phyloP scores from a whole-genome alignment of 768 basidiomycete genomes.

The Pilatotrama ljubarskyi region DNA sequence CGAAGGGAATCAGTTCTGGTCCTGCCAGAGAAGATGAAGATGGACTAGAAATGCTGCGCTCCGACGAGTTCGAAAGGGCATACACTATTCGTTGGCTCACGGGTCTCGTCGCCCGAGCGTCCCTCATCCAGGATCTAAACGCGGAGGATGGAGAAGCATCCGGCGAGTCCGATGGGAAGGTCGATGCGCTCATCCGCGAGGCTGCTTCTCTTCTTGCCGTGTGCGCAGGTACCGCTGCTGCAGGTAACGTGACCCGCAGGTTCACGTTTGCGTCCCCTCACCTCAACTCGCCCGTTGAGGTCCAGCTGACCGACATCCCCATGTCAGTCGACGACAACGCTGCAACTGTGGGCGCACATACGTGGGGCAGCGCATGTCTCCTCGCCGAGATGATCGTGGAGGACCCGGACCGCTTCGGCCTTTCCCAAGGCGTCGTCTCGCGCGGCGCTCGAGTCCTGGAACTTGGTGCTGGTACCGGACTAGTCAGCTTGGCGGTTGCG shows the following conservation, averaged over 20 bases:
- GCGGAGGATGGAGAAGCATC: not conserved
- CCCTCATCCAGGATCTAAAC: constrained; percentile 1
- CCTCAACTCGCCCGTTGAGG: constrained; percentile 26
- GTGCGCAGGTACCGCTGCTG: constrained; percentile 63
- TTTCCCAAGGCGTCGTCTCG: constrained; percentile 19
- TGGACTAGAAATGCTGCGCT: constrained; percentile 38
- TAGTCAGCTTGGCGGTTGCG: constrained; percentile 46
- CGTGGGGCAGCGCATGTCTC: constrained; percentile 86
- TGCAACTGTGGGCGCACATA: constrained; percentile 78
- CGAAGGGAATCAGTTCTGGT: not conserved
- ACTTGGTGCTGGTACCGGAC: constrained; percentile 58
- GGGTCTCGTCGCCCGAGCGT: constrained; percentile 45
- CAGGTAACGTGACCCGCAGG: constrained; percentile 55
- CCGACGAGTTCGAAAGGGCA: constrained; percentile 68
- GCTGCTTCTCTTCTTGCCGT: constrained; percentile 65
- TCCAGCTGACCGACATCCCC: constrained; percentile 65
- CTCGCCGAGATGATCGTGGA: constrained; percentile 73
- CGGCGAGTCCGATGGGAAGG: not conserved
- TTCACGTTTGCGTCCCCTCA: constrained; percentile 44
- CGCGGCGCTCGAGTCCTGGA: constrained; percentile 45
- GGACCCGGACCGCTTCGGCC: constrained; percentile 52
- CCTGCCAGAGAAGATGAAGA: not conserved
- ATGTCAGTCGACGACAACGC: constrained; percentile 65
- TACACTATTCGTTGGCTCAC: constrained; percentile 77
- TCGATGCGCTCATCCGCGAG: constrained; percentile 41